phyloP scores from a whole-genome alignment of 257 asterid genomes.

The Przewalskia tangutica region DNA sequence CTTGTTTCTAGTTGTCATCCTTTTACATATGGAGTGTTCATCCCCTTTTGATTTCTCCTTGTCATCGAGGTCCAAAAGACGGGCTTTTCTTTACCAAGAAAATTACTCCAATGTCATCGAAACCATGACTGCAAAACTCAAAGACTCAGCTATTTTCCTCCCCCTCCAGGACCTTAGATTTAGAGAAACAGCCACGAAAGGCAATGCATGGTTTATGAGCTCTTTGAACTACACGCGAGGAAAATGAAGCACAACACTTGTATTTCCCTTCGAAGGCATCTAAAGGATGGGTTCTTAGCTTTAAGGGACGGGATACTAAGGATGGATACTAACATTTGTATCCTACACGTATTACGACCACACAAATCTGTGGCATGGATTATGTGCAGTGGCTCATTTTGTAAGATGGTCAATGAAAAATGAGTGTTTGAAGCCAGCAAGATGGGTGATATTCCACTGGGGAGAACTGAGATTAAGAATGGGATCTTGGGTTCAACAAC shows the following conservation, averaged over 20 bases:
- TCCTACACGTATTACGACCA: conserved; percentile 23
- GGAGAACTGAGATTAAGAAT: conserved; percentile 22
- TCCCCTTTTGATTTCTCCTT: conserved; percentile 2
- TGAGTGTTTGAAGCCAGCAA: conserved; percentile 17
- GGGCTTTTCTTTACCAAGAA: background rate
- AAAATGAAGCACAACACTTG: conserved; percentile 21
- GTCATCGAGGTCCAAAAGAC: background rate
- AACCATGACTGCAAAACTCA: conserved; percentile 7
- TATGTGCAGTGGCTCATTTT: conserved; percentile 23
- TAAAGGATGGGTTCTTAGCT: conserved; percentile 20
- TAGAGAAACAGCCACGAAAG: conserved; percentile 9
- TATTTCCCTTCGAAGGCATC: conserved; percentile 26
- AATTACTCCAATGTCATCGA: background rate
- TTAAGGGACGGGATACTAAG: conserved; percentile 14
- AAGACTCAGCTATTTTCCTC: conserved; percentile 20
- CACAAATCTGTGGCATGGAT: conserved; percentile 30
- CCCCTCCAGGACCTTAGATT: conserved; percentile 26
- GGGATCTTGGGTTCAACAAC: conserved; percentile 26
- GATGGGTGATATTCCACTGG: conserved; percentile 31
- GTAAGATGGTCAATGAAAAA: conserved; percentile 28
- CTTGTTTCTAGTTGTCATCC: conserved; percentile 5
- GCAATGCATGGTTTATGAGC: conserved; percentile 34
- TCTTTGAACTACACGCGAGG: conserved; percentile 15
- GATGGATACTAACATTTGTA: conserved; percentile 29
- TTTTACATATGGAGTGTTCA: conserved; percentile 4